Base-by-base conservation (phyloP, 1,284 basidiomycete species). In the Boletus smithii region DNA sequence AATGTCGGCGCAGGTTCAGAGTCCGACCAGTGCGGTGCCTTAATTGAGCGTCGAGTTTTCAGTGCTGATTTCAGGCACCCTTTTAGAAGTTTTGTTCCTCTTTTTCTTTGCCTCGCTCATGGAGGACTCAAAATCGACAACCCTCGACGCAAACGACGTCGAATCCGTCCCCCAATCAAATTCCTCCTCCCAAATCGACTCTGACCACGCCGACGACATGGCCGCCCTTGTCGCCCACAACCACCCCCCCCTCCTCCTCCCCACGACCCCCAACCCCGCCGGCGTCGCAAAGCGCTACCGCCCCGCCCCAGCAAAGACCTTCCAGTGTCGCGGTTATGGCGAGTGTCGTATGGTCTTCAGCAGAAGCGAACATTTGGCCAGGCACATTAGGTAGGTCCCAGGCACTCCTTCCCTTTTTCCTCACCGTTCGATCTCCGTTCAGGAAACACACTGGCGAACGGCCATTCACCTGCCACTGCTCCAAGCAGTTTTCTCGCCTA, bases 361-460 rank as follows among this genome's bases (percentile, higher is more conserved):
- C 46, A 77, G 95, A 66, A 91, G 88, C 67, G 95, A 97, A 69
- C 95, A 97, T 72, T 75, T 98, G 5, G 94, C 95, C 50, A 80
- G 95, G 58, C 95, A 98, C 74, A 91, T 97, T 62, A 77, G 93
- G 91, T 92, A 64, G 60, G 75, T 68, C 46, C 55, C 54, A 56
- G 59, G 54, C 54, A 57, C 56, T 46, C 46, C 5, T 30, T 44
- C 48, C 42, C 48, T 48, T 44, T 48, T 47, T 48, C 42, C 44
- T 37, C 39, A 27, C 54, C 50, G 43, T 46, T 55, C 49, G 54
- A 48, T 59, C 57, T 55, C 56, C 55, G 54, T 56, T 36, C 53
- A 95, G 94, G 57, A 97, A 97, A 78, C 95, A 97, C 68, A 97
- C 95, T 14, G 95, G 95, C 51, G 95, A 97, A 66, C 81, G 93